Percentiles rank a stretch among this genome's conserved stretches.
Evolutionary conservation across 2,329 filamentous ascomycete species (phyloP).

Genomic region (Cladosporium phlei): DNA sequence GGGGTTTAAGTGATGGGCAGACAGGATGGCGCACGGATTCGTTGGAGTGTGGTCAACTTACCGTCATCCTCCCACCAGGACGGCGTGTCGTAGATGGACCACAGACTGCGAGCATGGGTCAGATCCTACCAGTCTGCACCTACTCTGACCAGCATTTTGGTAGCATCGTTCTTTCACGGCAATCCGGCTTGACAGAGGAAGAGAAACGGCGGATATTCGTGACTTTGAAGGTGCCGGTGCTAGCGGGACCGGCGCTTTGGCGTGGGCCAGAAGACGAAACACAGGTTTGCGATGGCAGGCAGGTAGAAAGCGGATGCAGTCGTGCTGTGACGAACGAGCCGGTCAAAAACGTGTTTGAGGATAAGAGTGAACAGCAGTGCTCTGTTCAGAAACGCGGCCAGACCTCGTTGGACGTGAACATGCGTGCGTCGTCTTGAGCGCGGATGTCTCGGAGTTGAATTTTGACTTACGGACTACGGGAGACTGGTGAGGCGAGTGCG

Average conservation of each 20-base stretch:
- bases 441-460: slow-evolving; percentile 1
- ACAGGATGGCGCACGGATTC: not conserved
- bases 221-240: slow-evolving; percentile 4
- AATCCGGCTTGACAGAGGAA: no score
- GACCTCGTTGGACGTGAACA: no score
- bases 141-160: not conserved
- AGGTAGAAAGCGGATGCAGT: not conserved
- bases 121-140: not conserved
- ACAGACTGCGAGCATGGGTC: no score
- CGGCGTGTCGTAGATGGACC: no score
- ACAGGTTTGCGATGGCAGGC: no score
- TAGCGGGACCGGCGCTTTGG: not conserved
- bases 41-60: not conserved
- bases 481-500: not conserved
- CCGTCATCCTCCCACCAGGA: no score
- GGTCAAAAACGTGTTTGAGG: no score
- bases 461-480: no score
- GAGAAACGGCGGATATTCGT: slow-evolving; percentile 7
- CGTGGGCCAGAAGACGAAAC: not conserved
- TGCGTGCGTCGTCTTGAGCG: not conserved
- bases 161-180: no score
- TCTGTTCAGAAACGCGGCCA: no score
- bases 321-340: no score
- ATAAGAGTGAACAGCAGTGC: no score
- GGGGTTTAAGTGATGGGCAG: slow-evolving; percentile 8